Evolutionary conservation across 768 basidiomycete species (phyloP).

Genomic region (Tricholomella constricta): DNA sequence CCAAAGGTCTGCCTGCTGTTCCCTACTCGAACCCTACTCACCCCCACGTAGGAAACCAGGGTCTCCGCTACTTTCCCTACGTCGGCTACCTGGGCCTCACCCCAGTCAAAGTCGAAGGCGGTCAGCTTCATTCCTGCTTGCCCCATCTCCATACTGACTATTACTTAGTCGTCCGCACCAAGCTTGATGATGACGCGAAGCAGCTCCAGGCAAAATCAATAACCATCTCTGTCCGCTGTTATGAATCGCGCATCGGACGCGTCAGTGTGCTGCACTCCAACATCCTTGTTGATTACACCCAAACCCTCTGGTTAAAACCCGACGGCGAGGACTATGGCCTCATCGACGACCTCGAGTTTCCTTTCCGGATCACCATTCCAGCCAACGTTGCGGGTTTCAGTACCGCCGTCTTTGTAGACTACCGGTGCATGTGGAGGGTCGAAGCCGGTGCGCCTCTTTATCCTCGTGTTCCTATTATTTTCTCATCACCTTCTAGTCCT

Average conservation of each 20-base stretch:
- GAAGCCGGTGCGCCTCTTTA: slow-evolving; percentile 65
- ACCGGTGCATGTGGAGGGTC: slow-evolving; percentile 79
- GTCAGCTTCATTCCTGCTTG: slow-evolving; percentile 38
- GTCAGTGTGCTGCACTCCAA: slow-evolving; percentile 60
- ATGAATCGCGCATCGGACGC: slow-evolving; percentile 72
- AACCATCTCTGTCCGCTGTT: slow-evolving; percentile 78
- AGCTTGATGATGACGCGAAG: slow-evolving; percentile 69
- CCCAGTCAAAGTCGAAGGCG: slow-evolving; percentile 75
- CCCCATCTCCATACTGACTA: slow-evolving; percentile 12
- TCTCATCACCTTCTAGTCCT: slow-evolving; percentile 50
- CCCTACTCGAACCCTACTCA: slow-evolving; percentile 9
- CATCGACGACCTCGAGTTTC: slow-evolving; percentile 65
- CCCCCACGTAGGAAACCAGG: slow-evolving; percentile 56
- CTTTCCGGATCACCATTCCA: slow-evolving; percentile 74
- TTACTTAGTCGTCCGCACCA: slow-evolving; percentile 63
- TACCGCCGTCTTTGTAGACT: slow-evolving; percentile 74
- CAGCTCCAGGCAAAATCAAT: slow-evolving; percentile 66
- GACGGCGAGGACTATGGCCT: slow-evolving; percentile 57
- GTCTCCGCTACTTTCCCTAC: slow-evolving; percentile 72
- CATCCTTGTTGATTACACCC: slow-evolving; percentile 65
- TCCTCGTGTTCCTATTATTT: slow-evolving; percentile 12
- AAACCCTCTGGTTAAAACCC: slow-evolving; percentile 70
- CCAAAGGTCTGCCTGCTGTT: slow-evolving; percentile 44
- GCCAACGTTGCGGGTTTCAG: slow-evolving; percentile 63
- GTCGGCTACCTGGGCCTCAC: slow-evolving; percentile 81